phyloP scores from a whole-genome alignment of 2,329 filamentous ascomycete genomes.

The Neonectria punicea region DNA sequence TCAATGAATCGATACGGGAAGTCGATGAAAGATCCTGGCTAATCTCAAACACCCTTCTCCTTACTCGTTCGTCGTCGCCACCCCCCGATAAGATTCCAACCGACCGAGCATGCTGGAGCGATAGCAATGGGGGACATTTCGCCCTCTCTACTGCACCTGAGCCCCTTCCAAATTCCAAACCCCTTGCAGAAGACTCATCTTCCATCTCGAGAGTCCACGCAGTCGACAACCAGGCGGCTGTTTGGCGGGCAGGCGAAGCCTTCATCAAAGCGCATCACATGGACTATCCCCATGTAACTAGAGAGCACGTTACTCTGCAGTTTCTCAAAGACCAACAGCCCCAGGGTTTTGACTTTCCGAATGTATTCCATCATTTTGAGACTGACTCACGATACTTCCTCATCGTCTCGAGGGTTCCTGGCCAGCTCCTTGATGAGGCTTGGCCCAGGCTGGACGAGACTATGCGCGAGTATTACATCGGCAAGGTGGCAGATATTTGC shows the following conservation, averaged over 20 bases:
- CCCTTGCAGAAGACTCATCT: constrained; percentile 20
- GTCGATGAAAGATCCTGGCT: constrained; percentile 19
- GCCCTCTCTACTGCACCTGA: constrained; percentile 13
- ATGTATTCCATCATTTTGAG: constrained; percentile 36
- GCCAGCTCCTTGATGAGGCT: constrained; percentile 38
- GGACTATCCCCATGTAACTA: constrained; percentile 15
- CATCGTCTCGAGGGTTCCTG: constrained; percentile 39
- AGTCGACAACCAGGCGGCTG: constrained; percentile 20
- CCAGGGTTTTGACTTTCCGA: constrained; percentile 28
- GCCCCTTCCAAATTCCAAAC: constrained; percentile 18
- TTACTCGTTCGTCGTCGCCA: constrained; percentile 15
- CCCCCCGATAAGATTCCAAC: constrained; percentile 16
- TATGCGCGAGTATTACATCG: constrained; percentile 36
- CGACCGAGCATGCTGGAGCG: constrained; percentile 20
- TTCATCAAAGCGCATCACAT: constrained; percentile 32
- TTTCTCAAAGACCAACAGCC: constrained; percentile 16
- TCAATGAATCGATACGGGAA: constrained; percentile 24
- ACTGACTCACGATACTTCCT: constrained; percentile 39
- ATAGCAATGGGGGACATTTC: constrained; percentile 21
- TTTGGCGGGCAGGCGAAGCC: constrained; percentile 34
- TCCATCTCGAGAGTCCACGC: background rate
- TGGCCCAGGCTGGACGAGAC: constrained; percentile 41
- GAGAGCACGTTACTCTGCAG: constrained; percentile 32
- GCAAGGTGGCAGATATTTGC: constrained; percentile 30
- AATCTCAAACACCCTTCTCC: constrained; percentile 16